phyloP scores from a whole-genome alignment of 176 grass and related monocot species.

The Oryza glumipatula region DNA sequence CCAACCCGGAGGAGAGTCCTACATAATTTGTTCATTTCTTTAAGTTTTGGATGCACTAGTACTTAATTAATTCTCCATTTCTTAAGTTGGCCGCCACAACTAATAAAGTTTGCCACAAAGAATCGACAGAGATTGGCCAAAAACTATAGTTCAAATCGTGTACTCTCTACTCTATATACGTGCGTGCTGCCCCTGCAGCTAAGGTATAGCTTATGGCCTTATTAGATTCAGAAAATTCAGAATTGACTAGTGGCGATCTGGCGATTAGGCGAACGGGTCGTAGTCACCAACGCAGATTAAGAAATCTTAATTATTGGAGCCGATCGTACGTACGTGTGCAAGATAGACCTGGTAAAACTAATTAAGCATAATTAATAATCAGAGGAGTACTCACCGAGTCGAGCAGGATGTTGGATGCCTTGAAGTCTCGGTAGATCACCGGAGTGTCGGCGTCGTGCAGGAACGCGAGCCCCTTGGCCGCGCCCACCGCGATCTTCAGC shows the following conservation, averaged over 20 bases:
- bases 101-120: background rate
- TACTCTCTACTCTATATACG: background rate
- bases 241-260: background rate
- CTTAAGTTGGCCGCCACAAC: background rate
- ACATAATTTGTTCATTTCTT: background rate
- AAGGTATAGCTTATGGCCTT: background rate
- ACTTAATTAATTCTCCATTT: background rate
- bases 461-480: constrained; percentile 90
- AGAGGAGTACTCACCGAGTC: constrained; percentile 54
- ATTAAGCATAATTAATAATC: background rate
- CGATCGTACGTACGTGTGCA: background rate
- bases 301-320: background rate
- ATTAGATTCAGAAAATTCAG: background rate
- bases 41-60: background rate
- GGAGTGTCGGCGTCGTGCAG: constrained; percentile 87
- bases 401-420: constrained; percentile 94
- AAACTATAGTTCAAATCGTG: background rate
- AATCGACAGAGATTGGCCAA: constrained; percentile 10
- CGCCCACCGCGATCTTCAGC: constrained; percentile 85
- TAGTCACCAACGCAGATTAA: background rate
- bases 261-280: background rate
- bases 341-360: constrained; percentile 8
- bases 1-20: background rate
- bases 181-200: constrained; percentile 14
- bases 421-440: constrained; percentile 93